Base-by-base conservation (phyloP, 768 basidiomycete genomes). In the Coprinopsis marcescibilis region DNA sequence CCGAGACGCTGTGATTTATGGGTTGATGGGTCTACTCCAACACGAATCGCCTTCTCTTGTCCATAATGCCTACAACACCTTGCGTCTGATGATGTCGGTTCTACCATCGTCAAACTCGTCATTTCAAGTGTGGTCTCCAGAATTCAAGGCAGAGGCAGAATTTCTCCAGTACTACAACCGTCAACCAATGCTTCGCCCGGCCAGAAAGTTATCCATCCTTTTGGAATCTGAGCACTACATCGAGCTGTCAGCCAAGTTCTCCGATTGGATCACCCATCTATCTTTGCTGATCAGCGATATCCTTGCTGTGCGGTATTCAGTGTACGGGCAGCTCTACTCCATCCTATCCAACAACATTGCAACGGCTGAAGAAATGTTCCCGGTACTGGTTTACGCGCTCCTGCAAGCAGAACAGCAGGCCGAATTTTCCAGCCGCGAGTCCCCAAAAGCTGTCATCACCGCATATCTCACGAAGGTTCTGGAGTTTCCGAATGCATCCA, bases 371-470 rank as follows among this genome's bases (percentile, higher is more conserved):
- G 67, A 80, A 45, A 62, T 85, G 13, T 67, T 95, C 4, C 90
- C 94, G 0, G 65, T 87, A 23, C 69, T 96, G 25, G 79, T 94
- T 13, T 83, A 91, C 55, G 73, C 75, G 1, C 51, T 85, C 2
- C 72, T 98, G 8, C 68, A 65, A 43, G 51, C 39, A 10, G 64
- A 69, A 53, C 17, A 45, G 51, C 19, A 48, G 25, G 29, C 7
- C 52, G 46, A 27, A 40, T 13, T 19, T 33, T 11, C 23, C 15
- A 3, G 4, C 40, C 11, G 21, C 17, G 36, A 42, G 52, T 56
- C 17, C 17, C 8, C 17, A 23, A 56, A 52, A 54, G 46, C 41
- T 27, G 36, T 57, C 17, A 55, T 77, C 44, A 89, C 65, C 61
- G 70, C 48, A 1, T 87, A 85, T 57, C 81, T 92, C 64, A 64